Evolutionary conservation across 768 basidiomycete species (phyloP).

Genomic region (Boletus reticuloceps): DNA sequence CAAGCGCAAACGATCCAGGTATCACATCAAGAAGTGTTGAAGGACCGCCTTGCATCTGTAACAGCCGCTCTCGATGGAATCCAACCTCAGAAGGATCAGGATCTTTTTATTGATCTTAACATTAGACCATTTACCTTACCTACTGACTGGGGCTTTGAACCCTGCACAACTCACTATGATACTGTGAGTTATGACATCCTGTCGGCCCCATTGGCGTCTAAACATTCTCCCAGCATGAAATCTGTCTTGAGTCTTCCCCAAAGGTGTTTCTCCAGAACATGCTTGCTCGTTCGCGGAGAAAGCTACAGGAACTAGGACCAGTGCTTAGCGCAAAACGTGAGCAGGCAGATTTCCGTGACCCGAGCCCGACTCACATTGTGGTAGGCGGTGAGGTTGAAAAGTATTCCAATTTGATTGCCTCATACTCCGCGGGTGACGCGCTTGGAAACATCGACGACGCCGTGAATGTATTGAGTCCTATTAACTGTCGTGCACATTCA

Average conservation of each 20-base stretch:
- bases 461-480: conserved; percentile 17
- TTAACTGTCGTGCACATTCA: not conserved
- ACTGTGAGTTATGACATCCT: conserved; percentile 45
- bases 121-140: conserved; percentile 62
- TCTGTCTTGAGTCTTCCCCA: conserved; percentile 65
- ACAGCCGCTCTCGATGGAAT: conserved; percentile 51
- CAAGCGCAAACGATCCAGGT: conserved; percentile 60
- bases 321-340: conserved; percentile 61
- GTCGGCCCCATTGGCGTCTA: not conserved
- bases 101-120: conserved; percentile 71
- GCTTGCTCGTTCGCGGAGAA: conserved; percentile 54
- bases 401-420: conserved; percentile 42
- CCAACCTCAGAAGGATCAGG: conserved; percentile 60
- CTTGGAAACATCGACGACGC: conserved; percentile 51
- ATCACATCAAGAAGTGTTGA: conserved; percentile 57
- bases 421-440: conserved; percentile 45
- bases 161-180: conserved; percentile 72
- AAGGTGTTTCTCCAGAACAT: conserved; percentile 84
- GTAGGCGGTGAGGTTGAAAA: conserved; percentile 57
- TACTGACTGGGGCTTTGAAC: conserved; percentile 71
- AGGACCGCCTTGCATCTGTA: conserved; percentile 45
- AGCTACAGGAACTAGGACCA: conserved; percentile 61
- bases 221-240: conserved; percentile 30
- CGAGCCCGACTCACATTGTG: conserved; percentile 5
- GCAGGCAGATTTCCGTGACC: conserved; percentile 18